These are phyloP conservation scores for Sporothrix sp. DNA, from an alignment of 2,329 filamentous ascomycete species.

Conservation along the genomic window DNA sequence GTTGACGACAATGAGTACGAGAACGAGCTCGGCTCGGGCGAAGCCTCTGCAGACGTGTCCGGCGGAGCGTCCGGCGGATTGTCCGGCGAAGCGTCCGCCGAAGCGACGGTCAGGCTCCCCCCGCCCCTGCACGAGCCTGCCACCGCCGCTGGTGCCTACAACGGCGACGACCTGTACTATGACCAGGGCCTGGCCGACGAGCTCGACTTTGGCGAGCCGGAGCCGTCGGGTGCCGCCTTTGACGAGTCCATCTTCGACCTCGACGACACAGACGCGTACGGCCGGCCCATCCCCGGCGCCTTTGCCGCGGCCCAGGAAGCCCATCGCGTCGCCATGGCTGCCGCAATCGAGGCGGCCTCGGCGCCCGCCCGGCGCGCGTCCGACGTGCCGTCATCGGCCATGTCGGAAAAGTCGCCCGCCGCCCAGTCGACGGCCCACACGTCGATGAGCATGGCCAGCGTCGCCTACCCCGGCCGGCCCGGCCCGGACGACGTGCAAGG, in stretches of 20 bases:
- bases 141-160: too few species aligned
- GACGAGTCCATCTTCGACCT: constrained; percentile 67
- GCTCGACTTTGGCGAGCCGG: constrained; percentile 38
- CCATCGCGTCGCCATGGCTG: constrained; percentile 27
- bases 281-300: constrained; percentile 48
- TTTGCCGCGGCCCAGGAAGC: constrained; percentile 45
- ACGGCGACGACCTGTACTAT: constrained; percentile 59
- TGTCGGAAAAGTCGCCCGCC: constrained; percentile 35
- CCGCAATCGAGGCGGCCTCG: constrained; percentile 7
- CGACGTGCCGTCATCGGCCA: constrained; percentile 31
- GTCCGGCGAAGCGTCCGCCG: too few species aligned
- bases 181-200: constrained; percentile 39
- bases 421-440: constrained; percentile 44
- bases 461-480: too few species aligned
- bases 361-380: constrained; percentile 26
- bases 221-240: constrained; percentile 48
- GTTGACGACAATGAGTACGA: not conserved
- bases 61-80: too few species aligned
- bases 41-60: not conserved
- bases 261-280: constrained; percentile 53
- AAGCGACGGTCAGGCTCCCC: constrained; percentile 19
- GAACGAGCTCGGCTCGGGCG: not conserved
- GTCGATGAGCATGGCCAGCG: constrained; percentile 31
- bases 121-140: too few species aligned
- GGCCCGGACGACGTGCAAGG: too few species aligned